Percentiles rank a stretch among this genome's conserved stretches.
These are phyloP conservation scores for Aspergillus sp. DNA, from an alignment of 2,329 filamentous ascomycete species.

Conservation along the genomic window DNA sequence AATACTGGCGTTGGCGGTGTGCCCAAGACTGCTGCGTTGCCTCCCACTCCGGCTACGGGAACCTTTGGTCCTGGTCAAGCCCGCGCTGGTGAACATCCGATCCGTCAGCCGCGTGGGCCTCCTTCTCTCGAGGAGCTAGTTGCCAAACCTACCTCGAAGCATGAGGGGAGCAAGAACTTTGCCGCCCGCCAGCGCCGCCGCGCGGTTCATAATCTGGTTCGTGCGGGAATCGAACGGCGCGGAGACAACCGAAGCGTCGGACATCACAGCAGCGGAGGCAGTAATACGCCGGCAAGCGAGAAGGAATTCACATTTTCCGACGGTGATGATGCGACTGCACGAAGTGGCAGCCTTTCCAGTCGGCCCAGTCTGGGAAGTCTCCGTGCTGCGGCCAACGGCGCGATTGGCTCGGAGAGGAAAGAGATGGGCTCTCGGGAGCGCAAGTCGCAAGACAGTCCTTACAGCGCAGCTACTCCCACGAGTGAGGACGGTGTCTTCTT, in stretches of 20 bases:
- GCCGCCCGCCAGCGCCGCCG: constrained; percentile 82
- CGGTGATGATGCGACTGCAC: constrained; percentile 65
- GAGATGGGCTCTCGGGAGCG: constrained; percentile 53
- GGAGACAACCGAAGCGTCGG: constrained; percentile 60
- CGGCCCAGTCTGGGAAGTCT: constrained; percentile 65
- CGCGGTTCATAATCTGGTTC: constrained; percentile 83
- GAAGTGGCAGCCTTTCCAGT: constrained; percentile 72
- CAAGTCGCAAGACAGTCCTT: constrained; percentile 43
- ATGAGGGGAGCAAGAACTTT: constrained; percentile 97
- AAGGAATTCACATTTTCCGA: constrained; percentile 58
- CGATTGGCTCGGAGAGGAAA: constrained; percentile 80
- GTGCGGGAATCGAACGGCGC: constrained; percentile 78
- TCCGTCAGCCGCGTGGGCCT: constrained; percentile 85
- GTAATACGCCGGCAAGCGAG: constrained; percentile 85
- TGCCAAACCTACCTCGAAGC: constrained; percentile 79
- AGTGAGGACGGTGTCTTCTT: constrained; percentile 51
- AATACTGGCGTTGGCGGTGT: constrained; percentile 48
- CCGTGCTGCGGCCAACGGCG: constrained; percentile 68
- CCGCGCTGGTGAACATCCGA: constrained; percentile 86
- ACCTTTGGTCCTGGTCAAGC: constrained; percentile 87
- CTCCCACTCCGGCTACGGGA: constrained; percentile 69
- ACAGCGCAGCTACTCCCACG: constrained; percentile 55
- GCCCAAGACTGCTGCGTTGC: constrained; percentile 72
- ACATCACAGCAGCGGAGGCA: constrained; percentile 55
- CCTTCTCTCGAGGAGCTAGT: constrained; percentile 85